Evolutionary conservation across 2,329 filamentous ascomycete genomes (phyloP).

Genomic region (Fusarium scirpi): DNA sequence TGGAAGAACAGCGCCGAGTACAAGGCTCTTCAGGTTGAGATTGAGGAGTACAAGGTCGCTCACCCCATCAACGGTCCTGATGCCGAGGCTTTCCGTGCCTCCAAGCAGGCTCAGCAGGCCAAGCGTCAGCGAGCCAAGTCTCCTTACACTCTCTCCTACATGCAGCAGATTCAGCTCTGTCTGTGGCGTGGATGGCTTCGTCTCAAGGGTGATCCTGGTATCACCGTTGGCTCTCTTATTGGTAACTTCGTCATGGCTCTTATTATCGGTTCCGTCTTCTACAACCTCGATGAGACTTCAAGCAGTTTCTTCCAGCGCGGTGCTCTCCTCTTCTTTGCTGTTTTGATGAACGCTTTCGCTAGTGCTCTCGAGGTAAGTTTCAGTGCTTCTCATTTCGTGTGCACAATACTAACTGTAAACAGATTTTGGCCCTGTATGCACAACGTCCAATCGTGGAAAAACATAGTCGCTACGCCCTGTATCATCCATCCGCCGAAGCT

Average conservation of each 20-base stretch:
- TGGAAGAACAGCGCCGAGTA: constrained; percentile 69
- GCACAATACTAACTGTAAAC: background rate
- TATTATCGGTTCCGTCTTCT: constrained; percentile 85
- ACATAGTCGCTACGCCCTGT: constrained; percentile 85
- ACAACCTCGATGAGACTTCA: constrained; percentile 74
- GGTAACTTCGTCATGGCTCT: constrained; percentile 82
- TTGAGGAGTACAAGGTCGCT: constrained; percentile 65
- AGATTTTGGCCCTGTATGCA: constrained; percentile 86
- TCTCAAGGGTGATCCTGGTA: constrained; percentile 79
- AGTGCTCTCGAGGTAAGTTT: constrained; percentile 75
- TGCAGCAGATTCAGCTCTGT: constrained; percentile 82
- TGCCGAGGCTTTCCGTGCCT: constrained; percentile 67
- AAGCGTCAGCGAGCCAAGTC: constrained; percentile 73
- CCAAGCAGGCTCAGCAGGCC: constrained; percentile 66
- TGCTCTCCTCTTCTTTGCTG: constrained; percentile 86
- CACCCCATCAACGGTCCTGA: constrained; percentile 69
- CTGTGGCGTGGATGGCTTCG: constrained; percentile 84
- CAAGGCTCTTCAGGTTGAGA: constrained; percentile 63
- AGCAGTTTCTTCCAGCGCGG: constrained; percentile 82
- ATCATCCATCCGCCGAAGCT: constrained; percentile 91
- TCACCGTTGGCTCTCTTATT: constrained; percentile 75
- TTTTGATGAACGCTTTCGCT: constrained; percentile 86
- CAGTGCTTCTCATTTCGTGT: accelerated
- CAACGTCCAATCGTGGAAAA: constrained; percentile 95
- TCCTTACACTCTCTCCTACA: constrained; percentile 84